Conservation (phyloP, 345 rosid species). For the Cardiospermum halicacabum region DNA sequence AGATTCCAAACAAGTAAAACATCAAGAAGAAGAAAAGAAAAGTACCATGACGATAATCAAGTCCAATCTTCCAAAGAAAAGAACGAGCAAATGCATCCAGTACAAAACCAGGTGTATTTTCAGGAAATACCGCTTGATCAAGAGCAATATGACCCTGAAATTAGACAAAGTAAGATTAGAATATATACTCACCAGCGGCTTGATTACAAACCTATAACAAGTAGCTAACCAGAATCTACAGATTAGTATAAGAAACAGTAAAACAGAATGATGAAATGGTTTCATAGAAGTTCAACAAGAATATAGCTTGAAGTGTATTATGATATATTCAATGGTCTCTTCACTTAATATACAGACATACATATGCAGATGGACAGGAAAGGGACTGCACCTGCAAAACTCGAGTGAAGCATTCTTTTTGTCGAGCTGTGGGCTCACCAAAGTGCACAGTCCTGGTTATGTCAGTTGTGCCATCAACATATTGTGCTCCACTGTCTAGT, state of each 20-base stretch:
- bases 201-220: background rate
- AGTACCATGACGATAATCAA: slow-evolving; percentile 93
- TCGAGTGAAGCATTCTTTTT: slow-evolving; percentile 90
- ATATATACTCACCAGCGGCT: slow-evolving; percentile 2
- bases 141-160: slow-evolving; percentile 97
- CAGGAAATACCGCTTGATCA: slow-evolving; percentile 91
- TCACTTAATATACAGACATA: background rate
- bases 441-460: slow-evolving; percentile 95
- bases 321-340: background rate
- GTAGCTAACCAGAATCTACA: slow-evolving; percentile 4
- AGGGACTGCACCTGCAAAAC: slow-evolving; percentile 63
- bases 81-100: slow-evolving; percentile 93
- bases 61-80: slow-evolving; percentile 90
- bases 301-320: background rate
- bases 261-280: background rate
- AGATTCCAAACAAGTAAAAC: background rate
- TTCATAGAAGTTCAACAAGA: background rate
- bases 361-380: background rate
- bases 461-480: slow-evolving; percentile 93
- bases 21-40: slow-evolving; percentile 13
- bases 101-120: slow-evolving; percentile 89
- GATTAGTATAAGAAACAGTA: background rate
- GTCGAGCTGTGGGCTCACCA: slow-evolving; percentile 67
- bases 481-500: slow-evolving; percentile 96
- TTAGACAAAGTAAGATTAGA: slow-evolving; percentile 7